Evolutionary conservation across 208 protist species (phyloP), one percentile per base, ranked within the genome.

Genomic region (Trypanosoma theileri): DNA sequence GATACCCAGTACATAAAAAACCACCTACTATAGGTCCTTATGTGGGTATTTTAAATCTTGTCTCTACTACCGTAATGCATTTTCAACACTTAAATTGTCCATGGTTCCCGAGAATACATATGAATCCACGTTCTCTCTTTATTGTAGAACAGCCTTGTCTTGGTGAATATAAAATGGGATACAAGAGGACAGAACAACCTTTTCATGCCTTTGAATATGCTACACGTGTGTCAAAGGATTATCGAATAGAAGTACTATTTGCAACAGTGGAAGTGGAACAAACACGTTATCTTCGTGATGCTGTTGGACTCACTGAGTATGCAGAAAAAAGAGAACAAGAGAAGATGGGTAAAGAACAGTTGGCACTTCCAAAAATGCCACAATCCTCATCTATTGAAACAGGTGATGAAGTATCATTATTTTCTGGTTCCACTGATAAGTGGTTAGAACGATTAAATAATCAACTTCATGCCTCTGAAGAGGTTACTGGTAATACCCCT

Each of bases 241-340:
- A 96, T 79, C 87, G 89, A 24, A 89, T 96, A 53, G 92, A 96
- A 72, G 81, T 96, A 31, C 71, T 95, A 48, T 96, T 96, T 55
- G 92, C 92, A 4, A 89, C 82, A 0, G 92, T 96, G 28, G 89
- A 96, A 69, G 80, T 73, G 42, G 73, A 77, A 58, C 86, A 93
- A 46, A 80, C 67, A 57, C 75, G 56, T 41, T 81, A 82, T 46
- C 77, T 96, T 35, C 55, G 73, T 19, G 79, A 94, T 59, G 75
- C 88, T 8, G 77, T 94, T 12, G 75, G 88, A 59, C 63, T 96
- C 16, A 93, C 88, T 24, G 91, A 94, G 52, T 96, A 94, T 66
- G 86, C 86, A 0, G 60, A 61, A 58, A 42, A 59, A 41, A 41
- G 45, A 44, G 53, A 52, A 26, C 45, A 17, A 16, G 44, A 55